These are phyloP conservation scores for Dimargaris cristalligena DNA, from an alignment of 192 early-diverging fungal genomes.

Conservation along the genomic window DNA sequence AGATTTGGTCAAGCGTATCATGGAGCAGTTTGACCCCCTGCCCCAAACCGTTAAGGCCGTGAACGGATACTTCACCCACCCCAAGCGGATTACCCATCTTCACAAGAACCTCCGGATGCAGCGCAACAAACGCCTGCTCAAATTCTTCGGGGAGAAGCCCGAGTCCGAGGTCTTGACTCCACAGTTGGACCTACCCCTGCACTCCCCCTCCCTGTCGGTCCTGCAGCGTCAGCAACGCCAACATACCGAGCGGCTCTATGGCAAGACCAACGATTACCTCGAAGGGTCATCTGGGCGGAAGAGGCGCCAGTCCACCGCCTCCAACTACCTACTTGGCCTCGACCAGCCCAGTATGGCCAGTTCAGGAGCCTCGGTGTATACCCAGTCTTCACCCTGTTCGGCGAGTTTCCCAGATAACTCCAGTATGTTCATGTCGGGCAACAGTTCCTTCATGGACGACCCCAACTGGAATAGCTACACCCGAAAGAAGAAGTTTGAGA, in stretches of 20 bases:
- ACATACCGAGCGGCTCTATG: background rate
- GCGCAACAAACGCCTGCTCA: conserved; percentile 46
- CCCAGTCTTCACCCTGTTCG: too few species aligned
- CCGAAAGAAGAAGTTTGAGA: conserved; percentile 28
- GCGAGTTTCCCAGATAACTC: background rate
- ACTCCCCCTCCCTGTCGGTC: background rate
- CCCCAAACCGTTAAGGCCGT: conserved; percentile 14
- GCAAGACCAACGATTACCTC: background rate
- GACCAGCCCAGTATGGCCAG: too few species aligned
- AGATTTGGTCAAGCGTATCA: conserved; percentile 22
- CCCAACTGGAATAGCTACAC: conserved; percentile 1
- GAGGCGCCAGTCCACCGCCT: background rate
- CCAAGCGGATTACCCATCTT: conserved; percentile 24
- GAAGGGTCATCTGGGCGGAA: background rate
- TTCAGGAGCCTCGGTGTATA: too few species aligned
- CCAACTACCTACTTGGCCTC: background rate
- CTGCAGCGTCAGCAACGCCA: background rate
- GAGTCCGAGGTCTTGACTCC: conserved; percentile 32
- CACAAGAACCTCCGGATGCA: conserved; percentile 38
- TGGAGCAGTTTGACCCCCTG: conserved; percentile 24
- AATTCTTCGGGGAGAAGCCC: conserved; percentile 51
- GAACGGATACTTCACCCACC: conserved; percentile 38
- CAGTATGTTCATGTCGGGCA: background rate
- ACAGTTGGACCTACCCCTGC: conserved; percentile 18
- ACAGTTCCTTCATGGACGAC: background rate